These are phyloP conservation scores for Nicotiana tomentosiformis DNA, from an alignment of 257 asterid species.

Conservation along the genomic window DNA sequence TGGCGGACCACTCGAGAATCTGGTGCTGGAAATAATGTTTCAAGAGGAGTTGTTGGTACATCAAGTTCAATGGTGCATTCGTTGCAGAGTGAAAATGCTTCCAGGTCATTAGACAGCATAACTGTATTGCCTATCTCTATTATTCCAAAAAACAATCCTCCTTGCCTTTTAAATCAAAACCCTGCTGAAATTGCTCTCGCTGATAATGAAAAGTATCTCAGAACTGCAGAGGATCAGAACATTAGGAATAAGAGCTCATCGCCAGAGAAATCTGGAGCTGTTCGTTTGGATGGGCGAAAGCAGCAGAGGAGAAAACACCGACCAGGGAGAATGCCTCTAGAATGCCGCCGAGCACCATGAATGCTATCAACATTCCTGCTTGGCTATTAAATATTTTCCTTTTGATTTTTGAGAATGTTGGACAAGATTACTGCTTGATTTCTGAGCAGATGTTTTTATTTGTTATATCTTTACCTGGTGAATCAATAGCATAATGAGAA, in stretches of 20 bases:
- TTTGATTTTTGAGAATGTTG: too few species aligned
- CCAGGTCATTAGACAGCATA: neutral
- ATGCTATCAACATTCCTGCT: too few species aligned
- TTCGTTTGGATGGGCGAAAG: slow-evolving; percentile 26
- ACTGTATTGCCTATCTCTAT: neutral
- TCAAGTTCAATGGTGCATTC: neutral
- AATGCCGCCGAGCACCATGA: neutral
- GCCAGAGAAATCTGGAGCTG: neutral
- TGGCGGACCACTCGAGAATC: neutral
- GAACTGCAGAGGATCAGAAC: slow-evolving; percentile 36
- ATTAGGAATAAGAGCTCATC: slow-evolving; percentile 16
- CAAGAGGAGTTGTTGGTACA: neutral
- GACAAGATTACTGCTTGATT: too few species aligned
- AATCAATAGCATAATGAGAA: too few species aligned
- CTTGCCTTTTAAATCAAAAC: slow-evolving; percentile 37
- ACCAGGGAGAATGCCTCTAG: slow-evolving; percentile 13
- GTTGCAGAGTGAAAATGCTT: neutral
- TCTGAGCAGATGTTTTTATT: too few species aligned
- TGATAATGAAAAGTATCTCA: slow-evolving; percentile 42
- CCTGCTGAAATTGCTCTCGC: slow-evolving; percentile 71
- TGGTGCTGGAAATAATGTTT: slow-evolving; percentile 7
- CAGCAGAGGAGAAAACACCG: slow-evolving; percentile 27
- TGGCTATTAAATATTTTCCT: too few species aligned
- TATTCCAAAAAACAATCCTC: neutral
- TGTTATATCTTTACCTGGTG: too few species aligned